Evolutionary conservation across 2,329 filamentous ascomycete genomes (phyloP).

Genomic region (Paradendryphiella salina): DNA sequence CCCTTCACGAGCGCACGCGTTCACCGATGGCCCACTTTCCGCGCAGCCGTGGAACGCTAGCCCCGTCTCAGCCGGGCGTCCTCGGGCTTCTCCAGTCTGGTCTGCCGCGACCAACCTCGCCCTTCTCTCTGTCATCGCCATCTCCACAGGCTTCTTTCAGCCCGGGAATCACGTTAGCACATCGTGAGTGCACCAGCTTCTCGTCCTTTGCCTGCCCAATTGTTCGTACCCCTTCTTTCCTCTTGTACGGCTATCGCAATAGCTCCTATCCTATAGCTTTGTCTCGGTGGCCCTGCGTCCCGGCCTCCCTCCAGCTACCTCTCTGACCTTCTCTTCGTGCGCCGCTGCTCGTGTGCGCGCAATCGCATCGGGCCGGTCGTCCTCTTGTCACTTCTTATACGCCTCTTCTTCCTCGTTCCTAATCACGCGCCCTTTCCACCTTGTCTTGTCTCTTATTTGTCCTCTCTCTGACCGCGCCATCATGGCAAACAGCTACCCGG

Average conservation of each 20-base stretch:
- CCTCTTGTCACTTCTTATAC: conserved; percentile 33
- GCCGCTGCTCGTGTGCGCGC: conserved; percentile 37
- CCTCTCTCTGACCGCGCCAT: conserved; percentile 48
- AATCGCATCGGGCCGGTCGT: conserved; percentile 36
- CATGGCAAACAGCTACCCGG: conserved; percentile 49
- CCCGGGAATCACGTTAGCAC: conserved; percentile 37
- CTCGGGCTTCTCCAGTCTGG: conserved; percentile 21
- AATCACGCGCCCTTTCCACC: conserved; percentile 30
- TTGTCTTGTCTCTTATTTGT: conserved; percentile 41
- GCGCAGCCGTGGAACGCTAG: conserved; percentile 22
- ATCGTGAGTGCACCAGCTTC: conserved; percentile 46
- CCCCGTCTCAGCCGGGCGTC: conserved; percentile 23
- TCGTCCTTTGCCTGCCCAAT: conserved; percentile 33
- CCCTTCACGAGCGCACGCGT: conserved; percentile 18
- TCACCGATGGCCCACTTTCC: conserved; percentile 29
- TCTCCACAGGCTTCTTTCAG: conserved; percentile 28
- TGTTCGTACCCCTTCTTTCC: conserved; percentile 33
- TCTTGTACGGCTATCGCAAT: conserved; percentile 38
- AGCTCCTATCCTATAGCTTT: conserved; percentile 39
- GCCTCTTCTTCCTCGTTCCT: conserved; percentile 30
- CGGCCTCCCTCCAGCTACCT: conserved; percentile 35
- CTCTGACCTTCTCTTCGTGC: conserved; percentile 40
- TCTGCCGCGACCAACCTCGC: conserved; percentile 26
- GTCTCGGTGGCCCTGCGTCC: conserved; percentile 37
- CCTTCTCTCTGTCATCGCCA: conserved; percentile 31